Evolutionary conservation across 768 basidiomycete species (phyloP), one percentile per base, ranked within the genome.

Genomic region (Udeniomyces megalosporus): DNA sequence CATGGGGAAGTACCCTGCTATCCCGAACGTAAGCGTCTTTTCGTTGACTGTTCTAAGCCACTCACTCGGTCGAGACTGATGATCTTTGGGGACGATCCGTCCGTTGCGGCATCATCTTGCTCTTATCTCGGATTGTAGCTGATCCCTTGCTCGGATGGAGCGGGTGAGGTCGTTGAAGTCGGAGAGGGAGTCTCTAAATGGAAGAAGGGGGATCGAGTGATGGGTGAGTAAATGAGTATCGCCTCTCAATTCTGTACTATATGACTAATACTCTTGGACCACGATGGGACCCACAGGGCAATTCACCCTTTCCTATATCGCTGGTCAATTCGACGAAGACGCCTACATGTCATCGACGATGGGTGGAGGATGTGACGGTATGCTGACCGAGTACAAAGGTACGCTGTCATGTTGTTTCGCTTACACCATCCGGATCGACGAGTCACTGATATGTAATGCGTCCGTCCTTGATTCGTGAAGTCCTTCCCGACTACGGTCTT

Each of bases 321-420:
- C 49, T n/a, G 65, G 60, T 7, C 50, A 26, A 2, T 46, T 50
- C 22, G 45, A 58, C 57, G 31, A n/a, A 11, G 17, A 26, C 22
- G 46, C 24, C 35, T 46, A 35, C 42, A 47, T 56, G 15, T 10
- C 26, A 11, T 26, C 48, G 7, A 56, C 48, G 22, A 60, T 66
- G 34, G 67, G 67, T 8, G 65, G 44, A 0, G 56, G 55, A 3
- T 51, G 56, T 11, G 57, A 67, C 47, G 68, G 67, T 20, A 78
- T 81, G 0, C 68, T 83, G 63, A 78, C 78, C 1, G 76, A 82
- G 63, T 82, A 81, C 66, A 75, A 8, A 42, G 38, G 38, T 42
- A 8, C 8, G 38, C 38, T 42, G 8, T 42, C 38, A 8, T 42
- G 10, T 8, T 17, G 10, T 8, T 42, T 42, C 38, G 17, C 17